Conservation (phyloP, 129 eudicot species). For the Flaveria trinervia region DNA sequence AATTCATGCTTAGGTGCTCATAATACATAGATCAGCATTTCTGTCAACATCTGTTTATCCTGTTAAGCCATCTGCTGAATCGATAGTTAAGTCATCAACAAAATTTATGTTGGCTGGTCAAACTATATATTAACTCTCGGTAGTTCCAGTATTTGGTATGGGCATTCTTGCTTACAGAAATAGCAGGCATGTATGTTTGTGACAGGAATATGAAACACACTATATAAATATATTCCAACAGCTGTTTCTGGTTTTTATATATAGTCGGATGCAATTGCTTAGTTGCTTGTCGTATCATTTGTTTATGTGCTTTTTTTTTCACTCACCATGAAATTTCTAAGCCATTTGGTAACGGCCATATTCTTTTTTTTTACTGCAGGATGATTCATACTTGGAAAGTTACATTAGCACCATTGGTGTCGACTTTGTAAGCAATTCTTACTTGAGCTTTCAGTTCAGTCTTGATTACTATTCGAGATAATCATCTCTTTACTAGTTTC, state of each 20-base stretch:
- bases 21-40: not conserved
- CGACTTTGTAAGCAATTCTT: slow-evolving; percentile 74
- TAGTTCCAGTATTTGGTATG: not conserved
- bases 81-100: not conserved
- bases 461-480: not conserved
- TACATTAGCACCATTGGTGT: slow-evolving; percentile 99
- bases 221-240: not conserved
- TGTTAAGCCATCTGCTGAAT: not conserved
- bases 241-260: not conserved
- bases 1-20: not conserved
- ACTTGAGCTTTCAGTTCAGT: slow-evolving; percentile 8
- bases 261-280: slow-evolving; percentile 4
- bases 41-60: not conserved
- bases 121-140: not conserved
- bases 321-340: not conserved
- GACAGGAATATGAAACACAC: slow-evolving; percentile 3
- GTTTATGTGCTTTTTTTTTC: not conserved
- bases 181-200: not conserved
- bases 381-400: slow-evolving; percentile 94
- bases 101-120: not conserved
- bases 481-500: slow-evolving; percentile 3
- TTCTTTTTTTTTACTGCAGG: slow-evolving; percentile 47
- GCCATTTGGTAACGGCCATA: not conserved
- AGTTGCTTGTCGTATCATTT: not conserved
- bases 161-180: not conserved